Evolutionary conservation across 371 early-diverging fungal species (phyloP).

Genomic region (Zychaea mexicana): DNA sequence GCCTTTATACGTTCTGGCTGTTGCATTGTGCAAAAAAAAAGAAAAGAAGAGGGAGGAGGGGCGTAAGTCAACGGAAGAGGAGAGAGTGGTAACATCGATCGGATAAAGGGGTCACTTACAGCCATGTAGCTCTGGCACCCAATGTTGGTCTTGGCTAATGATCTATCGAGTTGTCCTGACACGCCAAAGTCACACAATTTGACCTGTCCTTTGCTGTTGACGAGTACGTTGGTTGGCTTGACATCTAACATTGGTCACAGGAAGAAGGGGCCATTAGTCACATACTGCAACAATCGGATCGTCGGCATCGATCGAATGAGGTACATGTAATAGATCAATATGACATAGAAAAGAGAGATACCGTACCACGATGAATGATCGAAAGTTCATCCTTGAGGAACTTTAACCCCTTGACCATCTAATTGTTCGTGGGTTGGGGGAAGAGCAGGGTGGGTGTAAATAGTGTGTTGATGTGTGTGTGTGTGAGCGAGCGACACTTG

Average conservation of each 20-base stretch:
- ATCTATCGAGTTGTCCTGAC: conserved; percentile 86
- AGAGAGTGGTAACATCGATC: background rate
- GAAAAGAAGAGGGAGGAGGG: background rate
- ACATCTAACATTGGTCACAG: conserved; percentile 63
- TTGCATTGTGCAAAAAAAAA: background rate
- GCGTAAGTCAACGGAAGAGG: background rate
- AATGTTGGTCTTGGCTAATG: conserved; percentile 91
- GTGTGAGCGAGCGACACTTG: background rate
- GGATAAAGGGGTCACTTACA: conserved; percentile 46
- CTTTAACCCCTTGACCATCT: conserved; percentile 87
- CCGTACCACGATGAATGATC: conserved; percentile 83
- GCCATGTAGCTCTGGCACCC: conserved; percentile 97
- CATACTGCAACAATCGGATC: background rate
- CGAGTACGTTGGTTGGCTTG: conserved; percentile 94
- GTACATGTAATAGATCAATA: background rate
- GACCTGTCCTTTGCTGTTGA: conserved; percentile 84
- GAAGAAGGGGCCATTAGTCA: background rate
- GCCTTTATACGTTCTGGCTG: conserved; percentile 81
- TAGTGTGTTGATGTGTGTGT: background rate
- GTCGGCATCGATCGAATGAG: no score
- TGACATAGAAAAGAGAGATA: background rate
- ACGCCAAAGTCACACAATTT: conserved; percentile 95
- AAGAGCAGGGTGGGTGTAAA: background rate
- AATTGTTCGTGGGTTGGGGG: background rate
- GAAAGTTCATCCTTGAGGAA: conserved; percentile 88